Percentiles rank a stretch among this genome's conserved stretches.
phyloP scores from a whole-genome alignment of 148 eudicot species.

The Vaccinium myrtillus region DNA sequence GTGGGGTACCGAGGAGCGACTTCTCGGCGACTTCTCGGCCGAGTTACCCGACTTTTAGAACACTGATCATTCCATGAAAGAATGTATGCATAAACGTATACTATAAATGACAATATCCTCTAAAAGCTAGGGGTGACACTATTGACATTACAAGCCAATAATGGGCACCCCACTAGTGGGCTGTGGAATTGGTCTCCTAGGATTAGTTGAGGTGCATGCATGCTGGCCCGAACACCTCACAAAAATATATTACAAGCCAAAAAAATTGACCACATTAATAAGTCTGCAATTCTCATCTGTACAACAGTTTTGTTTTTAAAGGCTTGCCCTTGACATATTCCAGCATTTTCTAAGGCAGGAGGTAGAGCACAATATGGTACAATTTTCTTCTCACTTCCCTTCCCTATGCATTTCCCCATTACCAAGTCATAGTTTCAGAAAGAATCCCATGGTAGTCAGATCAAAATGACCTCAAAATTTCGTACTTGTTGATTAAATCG shows the following conservation, averaged over 20 bases:
- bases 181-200: too few relatives aligned
- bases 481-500: neutral
- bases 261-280: neutral
- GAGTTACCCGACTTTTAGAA: too few relatives aligned
- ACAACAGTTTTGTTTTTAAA: neutral
- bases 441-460: neutral
- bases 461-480: neutral
- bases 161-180: too few relatives aligned
- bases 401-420: neutral
- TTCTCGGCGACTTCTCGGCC: too few relatives aligned
- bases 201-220: too few relatives aligned
- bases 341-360: neutral
- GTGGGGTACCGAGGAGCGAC: too few relatives aligned
- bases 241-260: neutral
- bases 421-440: neutral
- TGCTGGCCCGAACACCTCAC: too few relatives aligned
- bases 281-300: neutral
- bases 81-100: neutral
- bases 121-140: neutral
- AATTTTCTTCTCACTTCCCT: neutral
- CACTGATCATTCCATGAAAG: neutral
- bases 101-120: neutral
- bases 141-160: too few relatives aligned
- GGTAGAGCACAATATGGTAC: neutral
- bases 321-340: neutral